Conservation (phyloP, 2,329 filamentous ascomycete genomes). For the Aspergillus sp. region DNA sequence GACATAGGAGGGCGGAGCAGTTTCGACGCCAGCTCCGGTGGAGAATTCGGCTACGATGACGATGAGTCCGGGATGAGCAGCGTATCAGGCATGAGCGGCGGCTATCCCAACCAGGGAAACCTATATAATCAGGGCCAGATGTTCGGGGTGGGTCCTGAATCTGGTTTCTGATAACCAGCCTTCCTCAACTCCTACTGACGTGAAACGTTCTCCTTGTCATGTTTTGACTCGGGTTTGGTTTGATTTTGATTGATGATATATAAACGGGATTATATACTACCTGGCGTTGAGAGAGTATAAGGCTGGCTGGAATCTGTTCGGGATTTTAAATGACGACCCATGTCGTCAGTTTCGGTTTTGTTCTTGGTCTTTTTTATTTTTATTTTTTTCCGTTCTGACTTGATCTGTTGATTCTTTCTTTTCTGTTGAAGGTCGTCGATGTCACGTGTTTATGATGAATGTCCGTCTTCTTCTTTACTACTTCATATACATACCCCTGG, state of each 20-base stretch:
- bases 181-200: too few species aligned
- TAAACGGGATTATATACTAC: too few species aligned
- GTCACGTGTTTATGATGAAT: conserved; percentile 15
- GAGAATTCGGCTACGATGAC: conserved; percentile 37
- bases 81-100: conserved; percentile 27
- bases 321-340: too few species aligned
- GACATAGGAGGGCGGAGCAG: conserved; percentile 59
- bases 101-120: conserved; percentile 19
- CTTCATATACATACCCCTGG: conserved; percentile 15
- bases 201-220: too few species aligned
- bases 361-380: background rate
- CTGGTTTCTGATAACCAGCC: conserved; percentile 1
- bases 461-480: conserved; percentile 6
- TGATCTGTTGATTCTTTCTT: background rate
- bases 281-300: too few species aligned
- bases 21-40: conserved; percentile 38
- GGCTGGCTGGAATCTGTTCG: too few species aligned
- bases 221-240: too few species aligned
- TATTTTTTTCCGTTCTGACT: background rate
- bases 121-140: conserved; percentile 13
- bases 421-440: conserved; percentile 2
- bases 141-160: conserved; percentile 6
- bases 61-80: conserved; percentile 33
- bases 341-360: too few species aligned
- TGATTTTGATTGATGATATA: background rate